phyloP scores from a whole-genome alignment of 1,284 basidiomycete species.

The Heterobasidion annosum region DNA sequence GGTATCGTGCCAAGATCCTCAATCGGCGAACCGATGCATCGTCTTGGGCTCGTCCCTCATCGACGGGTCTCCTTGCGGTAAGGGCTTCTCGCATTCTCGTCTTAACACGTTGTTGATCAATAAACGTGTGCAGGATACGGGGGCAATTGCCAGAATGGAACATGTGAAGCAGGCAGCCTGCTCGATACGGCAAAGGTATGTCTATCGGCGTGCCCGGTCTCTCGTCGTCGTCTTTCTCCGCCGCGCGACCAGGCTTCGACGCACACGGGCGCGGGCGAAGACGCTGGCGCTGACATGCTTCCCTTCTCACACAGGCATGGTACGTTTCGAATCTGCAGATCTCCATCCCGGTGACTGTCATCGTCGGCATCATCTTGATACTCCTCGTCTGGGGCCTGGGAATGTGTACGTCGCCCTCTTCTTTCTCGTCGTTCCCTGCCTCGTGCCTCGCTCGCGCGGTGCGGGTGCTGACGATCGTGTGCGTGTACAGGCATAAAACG shows the following conservation, averaged over 20 bases:
- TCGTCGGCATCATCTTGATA: conserved; percentile 55
- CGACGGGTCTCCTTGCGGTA: conserved; percentile 83
- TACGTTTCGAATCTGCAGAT: conserved; percentile 74
- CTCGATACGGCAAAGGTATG: conserved; percentile 56
- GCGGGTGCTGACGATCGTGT: neutral
- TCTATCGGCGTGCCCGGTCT: neutral
- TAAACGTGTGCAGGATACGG: conserved; percentile 45
- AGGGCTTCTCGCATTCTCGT: conserved; percentile 13
- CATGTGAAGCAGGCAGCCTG: conserved; percentile 57
- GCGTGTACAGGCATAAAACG: neutral
- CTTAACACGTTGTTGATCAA: conserved; percentile 2
- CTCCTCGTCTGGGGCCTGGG: conserved; percentile 36
- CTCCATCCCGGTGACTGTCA: conserved; percentile 72
- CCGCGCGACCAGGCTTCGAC: neutral
- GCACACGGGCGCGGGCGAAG: too few species aligned
- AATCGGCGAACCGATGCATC: conserved; percentile 55
- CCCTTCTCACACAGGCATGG: conserved; percentile 41
- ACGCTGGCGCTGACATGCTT: neutral
- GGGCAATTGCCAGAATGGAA: conserved; percentile 59
- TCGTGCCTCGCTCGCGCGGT: neutral
- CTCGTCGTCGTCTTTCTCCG: conserved; percentile 3
- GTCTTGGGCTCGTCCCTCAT: conserved; percentile 68
- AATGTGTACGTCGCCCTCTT: conserved; percentile 11
- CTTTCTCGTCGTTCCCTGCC: neutral
- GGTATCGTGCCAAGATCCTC: conserved; percentile 76